phyloP scores from a whole-genome alignment of 2,329 filamentous ascomycete species.

The Alternaria longipes region DNA sequence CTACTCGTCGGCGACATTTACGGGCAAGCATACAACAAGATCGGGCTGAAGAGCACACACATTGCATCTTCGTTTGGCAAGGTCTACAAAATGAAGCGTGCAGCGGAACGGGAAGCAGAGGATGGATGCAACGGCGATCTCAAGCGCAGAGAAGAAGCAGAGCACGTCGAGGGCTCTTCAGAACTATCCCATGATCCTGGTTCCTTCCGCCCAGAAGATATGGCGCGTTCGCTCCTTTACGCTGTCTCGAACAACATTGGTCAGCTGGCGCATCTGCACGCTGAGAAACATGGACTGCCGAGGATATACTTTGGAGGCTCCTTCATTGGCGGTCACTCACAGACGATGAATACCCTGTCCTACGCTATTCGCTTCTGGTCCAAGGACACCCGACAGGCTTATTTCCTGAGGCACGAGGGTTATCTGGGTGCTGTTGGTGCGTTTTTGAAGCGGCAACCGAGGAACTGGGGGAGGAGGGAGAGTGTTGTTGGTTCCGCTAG shows the following conservation, averaged over 20 bases:
- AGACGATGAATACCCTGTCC: constrained; percentile 96
- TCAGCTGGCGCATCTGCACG: constrained; percentile 97
- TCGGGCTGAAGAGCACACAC: constrained; percentile 92
- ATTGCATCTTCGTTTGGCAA: constrained; percentile 98
- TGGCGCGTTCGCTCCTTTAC: constrained; percentile 90
- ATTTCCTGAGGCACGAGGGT: constrained; percentile 94
- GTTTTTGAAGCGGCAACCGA: constrained; percentile 88
- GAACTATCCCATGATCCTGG: constrained; percentile 50
- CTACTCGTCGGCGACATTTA: constrained; percentile 99
- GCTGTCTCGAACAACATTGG: constrained; percentile 97
- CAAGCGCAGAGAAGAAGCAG: constrained; percentile 49
- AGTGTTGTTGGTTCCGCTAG: constrained; percentile 62
- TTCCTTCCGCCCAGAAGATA: constrained; percentile 80
- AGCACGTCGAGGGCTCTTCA: constrained; percentile 40
- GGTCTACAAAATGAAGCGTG: constrained; percentile 90
- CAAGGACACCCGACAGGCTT: constrained; percentile 91
- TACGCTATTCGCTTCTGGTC: constrained; percentile 99
- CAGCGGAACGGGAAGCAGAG: constrained; percentile 81
- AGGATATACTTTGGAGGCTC: constrained; percentile 98
- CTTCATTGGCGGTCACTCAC: constrained; percentile 93
- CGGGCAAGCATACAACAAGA: constrained; percentile 93
- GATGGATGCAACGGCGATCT: constrained; percentile 67
- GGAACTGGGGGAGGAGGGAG: constrained; percentile 87
- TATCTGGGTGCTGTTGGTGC: constrained; percentile 94
- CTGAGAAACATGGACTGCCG: constrained; percentile 88